A percentile compares a stretch with the other conserved stretches of the same genome.
These are phyloP conservation scores for Neckera pumila DNA, from an alignment of 225 moss, liverwort and hornwort genomes.

Conservation along the genomic window DNA sequence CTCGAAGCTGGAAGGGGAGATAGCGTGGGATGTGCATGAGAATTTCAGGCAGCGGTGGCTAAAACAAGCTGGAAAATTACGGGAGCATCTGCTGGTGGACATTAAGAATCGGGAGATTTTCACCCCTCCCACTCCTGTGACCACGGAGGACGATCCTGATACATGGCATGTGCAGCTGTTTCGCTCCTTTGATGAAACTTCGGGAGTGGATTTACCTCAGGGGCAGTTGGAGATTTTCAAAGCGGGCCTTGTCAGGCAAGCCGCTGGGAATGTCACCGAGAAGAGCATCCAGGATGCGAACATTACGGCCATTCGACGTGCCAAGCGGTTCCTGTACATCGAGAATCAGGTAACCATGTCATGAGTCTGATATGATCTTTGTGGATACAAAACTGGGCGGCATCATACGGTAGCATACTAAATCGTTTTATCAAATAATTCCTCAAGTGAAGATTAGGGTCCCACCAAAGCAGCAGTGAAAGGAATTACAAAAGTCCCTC, in stretches of 20 bases:
- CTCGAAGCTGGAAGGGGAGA: constrained; percentile 61
- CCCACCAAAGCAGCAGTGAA: background rate
- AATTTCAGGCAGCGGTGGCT: constrained; percentile 73
- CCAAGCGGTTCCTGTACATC: constrained; percentile 67
- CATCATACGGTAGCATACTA: background rate
- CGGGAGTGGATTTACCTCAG: constrained; percentile 47
- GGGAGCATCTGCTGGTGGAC: constrained; percentile 25
- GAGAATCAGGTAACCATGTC: constrained; percentile 39
- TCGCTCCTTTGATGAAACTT: constrained; percentile 75
- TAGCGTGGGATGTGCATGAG: constrained; percentile 79
- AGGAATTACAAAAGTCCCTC: background rate
- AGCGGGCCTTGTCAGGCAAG: constrained; percentile 58
- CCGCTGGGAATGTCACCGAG: constrained; percentile 58
- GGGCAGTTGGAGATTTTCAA: constrained; percentile 19
- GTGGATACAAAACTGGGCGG: background rate
- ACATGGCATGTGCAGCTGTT: constrained; percentile 85
- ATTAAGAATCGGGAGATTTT: constrained; percentile 33
- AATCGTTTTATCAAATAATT: background rate
- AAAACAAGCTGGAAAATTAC: constrained; percentile 34
- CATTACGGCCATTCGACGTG: constrained; percentile 71
- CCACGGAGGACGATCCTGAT: constrained; percentile 36
- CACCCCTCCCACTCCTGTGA: constrained; percentile 43
- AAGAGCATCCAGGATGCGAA: constrained; percentile 81
- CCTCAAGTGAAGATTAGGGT: background rate
- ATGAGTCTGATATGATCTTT: background rate